Conservation (phyloP, 306 rosid genomes). For the Corylus americana region DNA sequence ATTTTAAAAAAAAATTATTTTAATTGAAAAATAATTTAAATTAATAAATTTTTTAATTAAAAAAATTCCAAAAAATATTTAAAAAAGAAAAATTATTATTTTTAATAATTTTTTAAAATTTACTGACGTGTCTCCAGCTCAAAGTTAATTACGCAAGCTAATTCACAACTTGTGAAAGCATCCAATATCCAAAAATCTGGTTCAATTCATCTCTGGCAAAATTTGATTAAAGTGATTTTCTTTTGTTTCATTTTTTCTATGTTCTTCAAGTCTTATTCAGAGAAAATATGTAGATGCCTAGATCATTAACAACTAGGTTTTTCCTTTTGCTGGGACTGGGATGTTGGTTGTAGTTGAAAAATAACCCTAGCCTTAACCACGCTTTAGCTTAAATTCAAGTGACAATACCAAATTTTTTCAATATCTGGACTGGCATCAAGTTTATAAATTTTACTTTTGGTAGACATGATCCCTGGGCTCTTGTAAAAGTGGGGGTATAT, state of each 20-base stretch:
- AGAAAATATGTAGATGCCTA: not conserved
- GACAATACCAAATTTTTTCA: not conserved
- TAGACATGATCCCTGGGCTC: not conserved
- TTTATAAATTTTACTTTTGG: not conserved
- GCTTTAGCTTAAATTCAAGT: too few species aligned
- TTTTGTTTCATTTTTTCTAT: too few species aligned
- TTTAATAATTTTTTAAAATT: too few species aligned
- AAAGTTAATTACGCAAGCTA: slow-evolving; percentile 65
- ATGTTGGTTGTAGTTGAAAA: not conserved
- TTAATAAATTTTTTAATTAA: too few species aligned
- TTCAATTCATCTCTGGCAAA: slow-evolving; percentile 77
- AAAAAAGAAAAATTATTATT: too few species aligned
- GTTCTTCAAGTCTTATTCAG: not conserved
- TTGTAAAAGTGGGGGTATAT: not conserved
- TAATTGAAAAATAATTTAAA: too few species aligned
- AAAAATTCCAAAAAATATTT: too few species aligned
- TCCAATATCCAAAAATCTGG: slow-evolving; percentile 81
- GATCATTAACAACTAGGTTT: not conserved
- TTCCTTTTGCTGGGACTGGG: not conserved
- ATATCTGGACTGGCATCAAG: not conserved
- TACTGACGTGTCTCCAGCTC: too few species aligned
- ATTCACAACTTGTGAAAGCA: slow-evolving; percentile 73
- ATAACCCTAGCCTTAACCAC: not conserved
- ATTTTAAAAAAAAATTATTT: too few species aligned
- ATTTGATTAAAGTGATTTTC: not conserved